Percentiles rank a stretch among this genome's conserved stretches.
Evolutionary conservation across 208 protist genomes (phyloP).

Genomic region (Leptomonas seymouri): DNA sequence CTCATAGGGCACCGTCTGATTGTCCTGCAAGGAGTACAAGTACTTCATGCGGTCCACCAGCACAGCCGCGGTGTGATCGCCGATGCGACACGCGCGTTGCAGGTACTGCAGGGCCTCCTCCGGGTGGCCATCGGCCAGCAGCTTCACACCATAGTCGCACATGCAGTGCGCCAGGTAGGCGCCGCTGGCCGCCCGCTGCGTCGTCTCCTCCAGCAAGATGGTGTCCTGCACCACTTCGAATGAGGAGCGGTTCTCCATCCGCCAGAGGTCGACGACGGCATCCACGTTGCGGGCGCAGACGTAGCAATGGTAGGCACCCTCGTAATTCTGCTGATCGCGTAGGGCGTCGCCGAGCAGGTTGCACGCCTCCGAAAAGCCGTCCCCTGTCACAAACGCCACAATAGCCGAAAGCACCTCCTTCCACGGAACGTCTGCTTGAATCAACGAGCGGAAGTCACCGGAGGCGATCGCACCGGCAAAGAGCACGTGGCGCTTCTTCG

Average conservation of each 20-base stretch:
- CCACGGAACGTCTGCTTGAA: slow-evolving; percentile 58
- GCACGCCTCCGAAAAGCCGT: slow-evolving; percentile 70
- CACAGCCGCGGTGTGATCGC: slow-evolving; percentile 49
- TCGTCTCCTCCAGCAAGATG: slow-evolving; percentile 71
- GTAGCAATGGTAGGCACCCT: slow-evolving; percentile 79
- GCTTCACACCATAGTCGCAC: slow-evolving; percentile 48
- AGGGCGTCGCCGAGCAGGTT: slow-evolving; percentile 64
- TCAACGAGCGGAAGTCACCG: slow-evolving; percentile 61
- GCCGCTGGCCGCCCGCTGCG: slow-evolving; percentile 43
- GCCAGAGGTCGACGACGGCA: slow-evolving; percentile 66
- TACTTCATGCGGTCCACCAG: slow-evolving; percentile 73
- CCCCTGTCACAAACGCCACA: slow-evolving; percentile 60
- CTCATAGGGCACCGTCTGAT: slow-evolving; percentile 37
- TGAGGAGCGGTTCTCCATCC: slow-evolving; percentile 42
- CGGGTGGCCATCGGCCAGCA: slow-evolving; percentile 51
- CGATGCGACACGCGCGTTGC: slow-evolving; percentile 61
- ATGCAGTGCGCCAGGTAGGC: slow-evolving; percentile 62
- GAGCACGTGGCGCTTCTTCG: slow-evolving; percentile 66
- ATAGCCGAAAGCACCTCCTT: slow-evolving; percentile 77
- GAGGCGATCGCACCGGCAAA: slow-evolving; percentile 71
- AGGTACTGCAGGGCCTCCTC: slow-evolving; percentile 55
- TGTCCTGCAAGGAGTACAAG: slow-evolving; percentile 32
- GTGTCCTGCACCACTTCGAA: slow-evolving; percentile 61
- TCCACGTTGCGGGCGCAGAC: slow-evolving; percentile 80
- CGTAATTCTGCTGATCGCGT: slow-evolving; percentile 46